These are phyloP conservation scores for Colletotrichum liriopes DNA, from an alignment of 2,329 filamentous ascomycete species.

Conservation along the genomic window DNA sequence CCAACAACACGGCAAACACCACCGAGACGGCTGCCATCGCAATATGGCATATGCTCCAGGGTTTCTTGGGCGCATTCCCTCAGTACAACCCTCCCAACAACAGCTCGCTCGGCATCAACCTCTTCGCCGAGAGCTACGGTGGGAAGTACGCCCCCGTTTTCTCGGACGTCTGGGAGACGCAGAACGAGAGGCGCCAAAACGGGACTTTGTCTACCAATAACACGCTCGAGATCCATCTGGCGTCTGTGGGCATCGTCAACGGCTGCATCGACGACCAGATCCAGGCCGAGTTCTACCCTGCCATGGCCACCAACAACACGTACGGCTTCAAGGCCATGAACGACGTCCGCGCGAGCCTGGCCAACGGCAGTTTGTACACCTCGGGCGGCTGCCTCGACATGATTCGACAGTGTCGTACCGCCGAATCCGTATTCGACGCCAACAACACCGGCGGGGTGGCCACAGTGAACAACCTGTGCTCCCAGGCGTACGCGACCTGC, in stretches of 20 bases:
- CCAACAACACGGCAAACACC: constrained; percentile 67
- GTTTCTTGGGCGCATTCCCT: constrained; percentile 72
- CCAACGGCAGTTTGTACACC: constrained; percentile 39
- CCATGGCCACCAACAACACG: constrained; percentile 72
- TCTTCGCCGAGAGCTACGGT: constrained; percentile 80
- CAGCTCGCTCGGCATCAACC: constrained; percentile 70
- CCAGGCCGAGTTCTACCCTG: constrained; percentile 71
- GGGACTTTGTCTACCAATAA: constrained; percentile 64
- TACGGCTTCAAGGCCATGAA: constrained; percentile 73
- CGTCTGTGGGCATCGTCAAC: constrained; percentile 79
- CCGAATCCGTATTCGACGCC: constrained; percentile 36
- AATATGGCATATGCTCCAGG: constrained; percentile 77
- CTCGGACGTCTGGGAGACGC: constrained; percentile 70
- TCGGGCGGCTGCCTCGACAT: constrained; percentile 39
- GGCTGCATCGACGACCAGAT: constrained; percentile 77
- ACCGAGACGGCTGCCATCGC: constrained; percentile 71
- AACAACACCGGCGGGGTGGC: constrained; percentile 36
- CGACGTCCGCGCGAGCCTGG: constrained; percentile 38
- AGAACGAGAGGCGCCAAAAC: constrained; percentile 71
- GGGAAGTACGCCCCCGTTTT: constrained; percentile 80
- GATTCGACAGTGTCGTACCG: constrained; percentile 42
- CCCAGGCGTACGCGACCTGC: constrained; percentile 53
- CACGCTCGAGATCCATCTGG: constrained; percentile 73
- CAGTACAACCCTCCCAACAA: constrained; percentile 68
- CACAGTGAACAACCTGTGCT: constrained; percentile 36